Conservation (phyloP, 2,329 filamentous ascomycete species). For the Paracoccidioides brasiliensis region DNA sequence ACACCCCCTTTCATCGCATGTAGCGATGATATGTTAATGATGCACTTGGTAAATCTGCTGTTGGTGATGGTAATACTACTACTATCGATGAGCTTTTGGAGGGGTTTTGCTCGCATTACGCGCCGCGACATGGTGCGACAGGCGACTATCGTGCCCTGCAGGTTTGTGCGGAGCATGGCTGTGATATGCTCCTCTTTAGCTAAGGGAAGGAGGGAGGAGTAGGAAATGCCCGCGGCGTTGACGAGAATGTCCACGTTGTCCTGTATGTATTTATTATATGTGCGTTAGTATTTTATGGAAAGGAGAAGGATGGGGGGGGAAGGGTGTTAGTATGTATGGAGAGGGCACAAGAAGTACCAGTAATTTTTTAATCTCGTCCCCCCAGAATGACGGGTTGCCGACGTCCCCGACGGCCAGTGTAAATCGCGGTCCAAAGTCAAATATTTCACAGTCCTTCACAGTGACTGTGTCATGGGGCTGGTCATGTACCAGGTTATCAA, state of each 20-base stretch:
- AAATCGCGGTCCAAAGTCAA: neutral
- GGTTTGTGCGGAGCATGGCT: slow-evolving; percentile 54
- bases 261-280: slow-evolving; percentile 11
- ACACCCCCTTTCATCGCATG: slow-evolving; percentile 55
- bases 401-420: slow-evolving; percentile 25
- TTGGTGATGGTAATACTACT: neutral
- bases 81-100: slow-evolving; percentile 13
- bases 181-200: slow-evolving; percentile 41
- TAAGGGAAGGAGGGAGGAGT: slow-evolving; percentile 49
- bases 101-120: slow-evolving; percentile 19
- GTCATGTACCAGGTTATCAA: neutral
- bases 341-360: slow-evolving; percentile 20
- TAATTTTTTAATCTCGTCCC: slow-evolving; percentile 24
- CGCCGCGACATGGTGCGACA: slow-evolving; percentile 26
- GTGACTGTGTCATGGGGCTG: neutral
- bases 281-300: neutral
- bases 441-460: slow-evolving; percentile 2
- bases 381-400: slow-evolving; percentile 15
- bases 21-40: slow-evolving; percentile 71
- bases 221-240: slow-evolving; percentile 65
- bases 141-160: slow-evolving; percentile 36
- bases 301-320: neutral
- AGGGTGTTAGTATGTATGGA: neutral
- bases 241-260: slow-evolving; percentile 48
- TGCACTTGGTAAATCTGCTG: slow-evolving; percentile 48